Conservation (phyloP, 139 green algal genomes). For the Micractinium conductrix region DNA sequence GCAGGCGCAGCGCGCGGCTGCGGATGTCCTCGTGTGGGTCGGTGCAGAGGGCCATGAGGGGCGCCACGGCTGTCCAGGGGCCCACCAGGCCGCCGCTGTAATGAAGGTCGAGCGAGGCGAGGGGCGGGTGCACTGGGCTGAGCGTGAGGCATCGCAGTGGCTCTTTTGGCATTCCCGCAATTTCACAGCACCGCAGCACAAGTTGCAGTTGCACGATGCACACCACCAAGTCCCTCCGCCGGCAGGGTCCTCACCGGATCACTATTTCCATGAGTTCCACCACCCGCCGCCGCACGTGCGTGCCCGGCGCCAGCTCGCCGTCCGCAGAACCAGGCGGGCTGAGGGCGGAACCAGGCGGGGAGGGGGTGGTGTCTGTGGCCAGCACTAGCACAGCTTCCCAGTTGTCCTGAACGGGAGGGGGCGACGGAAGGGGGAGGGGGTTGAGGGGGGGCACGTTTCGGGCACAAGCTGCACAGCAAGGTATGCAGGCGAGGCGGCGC, state of each 20-base stretch:
- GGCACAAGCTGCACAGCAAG: no score
- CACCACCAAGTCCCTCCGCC: background rate
- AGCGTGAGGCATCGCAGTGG: no score
- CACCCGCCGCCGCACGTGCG: slow-evolving; percentile 58
- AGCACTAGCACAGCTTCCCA: slow-evolving; percentile 69
- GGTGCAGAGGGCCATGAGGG: slow-evolving; percentile 66
- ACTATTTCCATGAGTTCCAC: slow-evolving; percentile 81
- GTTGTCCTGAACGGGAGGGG: slow-evolving; percentile 62
- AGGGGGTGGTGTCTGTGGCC: slow-evolving; percentile 47
- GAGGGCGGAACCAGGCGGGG: background rate
- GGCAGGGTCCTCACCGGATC: slow-evolving; percentile 41
- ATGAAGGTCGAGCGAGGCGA: no score
- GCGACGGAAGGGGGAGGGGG: no score
- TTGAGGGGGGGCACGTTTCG: no score
- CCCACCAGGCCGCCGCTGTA: slow-evolving; percentile 69
- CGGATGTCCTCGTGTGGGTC: slow-evolving; percentile 60
- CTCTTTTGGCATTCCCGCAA: background rate
- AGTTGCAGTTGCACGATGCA: background rate
- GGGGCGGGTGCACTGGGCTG: no score
- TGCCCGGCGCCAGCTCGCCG: slow-evolving; percentile 23
- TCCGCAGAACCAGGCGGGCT: slow-evolving; percentile 6
- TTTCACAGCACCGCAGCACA: background rate
- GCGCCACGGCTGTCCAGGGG: slow-evolving; percentile 71
- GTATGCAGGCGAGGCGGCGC: no score
- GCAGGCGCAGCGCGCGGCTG: slow-evolving; percentile 37